Evolutionary conservation across 768 basidiomycete genomes (phyloP).

Genomic region (Amanita rimosa): DNA sequence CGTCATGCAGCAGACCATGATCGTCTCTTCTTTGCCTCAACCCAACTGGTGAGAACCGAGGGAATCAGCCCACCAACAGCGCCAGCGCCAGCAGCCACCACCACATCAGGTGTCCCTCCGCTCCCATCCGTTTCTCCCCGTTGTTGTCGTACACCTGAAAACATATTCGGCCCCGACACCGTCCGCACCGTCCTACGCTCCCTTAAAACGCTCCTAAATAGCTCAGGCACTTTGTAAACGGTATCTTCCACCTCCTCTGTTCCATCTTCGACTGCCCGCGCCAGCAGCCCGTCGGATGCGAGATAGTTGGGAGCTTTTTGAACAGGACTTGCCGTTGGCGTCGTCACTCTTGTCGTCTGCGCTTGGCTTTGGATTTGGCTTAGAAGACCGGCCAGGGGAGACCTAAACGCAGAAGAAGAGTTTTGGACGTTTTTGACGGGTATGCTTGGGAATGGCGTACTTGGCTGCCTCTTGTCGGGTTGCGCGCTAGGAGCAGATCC

Average conservation of each 20-base stretch:
- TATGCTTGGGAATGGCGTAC: conserved; percentile 18
- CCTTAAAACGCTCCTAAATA: conserved; percentile 24
- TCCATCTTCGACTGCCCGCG: conserved; percentile 37
- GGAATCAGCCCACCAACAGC: no score
- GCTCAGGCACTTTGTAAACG: conserved; percentile 18
- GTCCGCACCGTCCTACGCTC: conserved; percentile 9
- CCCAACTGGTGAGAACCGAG: background rate
- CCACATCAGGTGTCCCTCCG: conserved; percentile 9
- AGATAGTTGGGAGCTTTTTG: conserved; percentile 42
- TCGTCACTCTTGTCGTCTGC: no score
- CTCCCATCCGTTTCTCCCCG: conserved; percentile 9
- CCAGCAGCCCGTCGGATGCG: conserved; percentile 47
- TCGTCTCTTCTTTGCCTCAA: background rate
- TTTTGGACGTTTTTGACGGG: conserved; percentile 22
- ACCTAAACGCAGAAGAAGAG: conserved; percentile 1
- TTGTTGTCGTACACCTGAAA: conserved; percentile 18
- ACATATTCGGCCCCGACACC: background rate
- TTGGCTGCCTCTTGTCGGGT: background rate
- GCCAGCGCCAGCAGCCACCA: conserved; percentile 6
- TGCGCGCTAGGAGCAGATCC: conserved; percentile 7
- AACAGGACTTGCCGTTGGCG: conserved; percentile 29
- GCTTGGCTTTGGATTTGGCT: background rate
- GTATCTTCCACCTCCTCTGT: conserved; percentile 24
- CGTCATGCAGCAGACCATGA: background rate
- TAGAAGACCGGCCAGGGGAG: background rate